Evolutionary conservation across 139 green algal species (phyloP).

Genomic region (Chlorella vulgaris): DNA sequence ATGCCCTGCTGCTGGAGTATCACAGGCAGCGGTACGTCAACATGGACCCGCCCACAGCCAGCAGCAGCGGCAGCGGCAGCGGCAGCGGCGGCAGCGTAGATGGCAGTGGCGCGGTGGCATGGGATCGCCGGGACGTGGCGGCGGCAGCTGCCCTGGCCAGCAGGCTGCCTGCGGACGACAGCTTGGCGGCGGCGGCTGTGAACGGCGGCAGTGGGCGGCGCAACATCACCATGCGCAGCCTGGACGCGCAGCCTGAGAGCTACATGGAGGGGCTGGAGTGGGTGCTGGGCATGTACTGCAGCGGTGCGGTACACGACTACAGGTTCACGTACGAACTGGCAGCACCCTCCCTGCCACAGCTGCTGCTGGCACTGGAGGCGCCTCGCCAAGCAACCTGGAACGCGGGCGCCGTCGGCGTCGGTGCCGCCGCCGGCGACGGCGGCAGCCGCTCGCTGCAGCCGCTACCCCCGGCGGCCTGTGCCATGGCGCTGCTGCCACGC

Average conservation of each 20-base stretch:
- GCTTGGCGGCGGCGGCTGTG: neutral
- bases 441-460: conserved; percentile 21
- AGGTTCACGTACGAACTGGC: conserved; percentile 54
- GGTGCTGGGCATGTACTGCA: conserved; percentile 81
- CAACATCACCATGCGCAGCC: neutral
- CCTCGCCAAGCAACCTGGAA: neutral
- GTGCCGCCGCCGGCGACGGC: neutral
- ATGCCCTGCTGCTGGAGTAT: conserved; percentile 32
- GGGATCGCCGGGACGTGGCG: neutral
- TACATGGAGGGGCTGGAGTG: conserved; percentile 70
- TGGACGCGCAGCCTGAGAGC: conserved; percentile 7
- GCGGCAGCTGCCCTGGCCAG: neutral
- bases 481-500: conserved; percentile 64
- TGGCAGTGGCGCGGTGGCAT: neutral
- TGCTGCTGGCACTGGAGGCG: conserved; percentile 26
- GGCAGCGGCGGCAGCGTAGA: neutral
- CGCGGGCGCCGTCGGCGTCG: neutral
- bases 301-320: conserved; percentile 69
- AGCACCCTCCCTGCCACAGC: conserved; percentile 18
- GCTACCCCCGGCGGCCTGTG: conserved; percentile 59
- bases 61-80: neutral
- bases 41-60: neutral
- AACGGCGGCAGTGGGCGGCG: neutral
- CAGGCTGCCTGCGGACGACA: neutral
- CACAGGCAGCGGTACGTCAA: conserved; percentile 26